phyloP scores from a whole-genome alignment of 2,329 filamentous ascomycete species.

The Pseudogymnoascus sp. region DNA sequence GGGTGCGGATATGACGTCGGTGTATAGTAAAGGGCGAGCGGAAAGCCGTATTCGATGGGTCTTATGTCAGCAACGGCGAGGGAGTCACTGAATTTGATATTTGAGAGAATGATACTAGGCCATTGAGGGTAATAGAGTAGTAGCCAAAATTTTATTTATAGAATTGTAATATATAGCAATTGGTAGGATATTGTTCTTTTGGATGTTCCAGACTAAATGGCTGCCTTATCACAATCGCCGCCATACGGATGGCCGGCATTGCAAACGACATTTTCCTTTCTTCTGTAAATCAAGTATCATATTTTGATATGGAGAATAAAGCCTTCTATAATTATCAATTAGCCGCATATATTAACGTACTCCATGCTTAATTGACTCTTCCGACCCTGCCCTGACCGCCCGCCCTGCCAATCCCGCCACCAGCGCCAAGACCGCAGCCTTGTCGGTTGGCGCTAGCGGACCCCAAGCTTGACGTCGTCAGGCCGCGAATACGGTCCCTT shows the following conservation, averaged over 20 bases:
- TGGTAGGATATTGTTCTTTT: neutral
- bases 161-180: neutral
- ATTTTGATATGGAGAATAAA: too few species aligned
- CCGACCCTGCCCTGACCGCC: slow-evolving; percentile 26
- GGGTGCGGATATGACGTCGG: neutral
- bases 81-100: neutral
- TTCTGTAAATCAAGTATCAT: too few species aligned
- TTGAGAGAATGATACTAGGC: too few species aligned
- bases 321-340: too few species aligned
- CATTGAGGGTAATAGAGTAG: too few species aligned
- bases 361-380: neutral
- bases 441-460: slow-evolving; percentile 37
- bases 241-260: too few species aligned
- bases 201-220: neutral
- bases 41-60: too few species aligned
- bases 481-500: neutral
- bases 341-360: neutral
- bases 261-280: too few species aligned
- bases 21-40: neutral
- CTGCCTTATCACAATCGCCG: neutral
- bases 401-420: slow-evolving; percentile 37
- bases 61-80: neutral
- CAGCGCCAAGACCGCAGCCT: slow-evolving; percentile 38
- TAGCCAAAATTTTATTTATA: too few species aligned
- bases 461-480: neutral